Evolutionary conservation across 106 monocot genomes (phyloP), one percentile per base, ranked within the genome.

Genomic region (Iris macrosiphon): DNA sequence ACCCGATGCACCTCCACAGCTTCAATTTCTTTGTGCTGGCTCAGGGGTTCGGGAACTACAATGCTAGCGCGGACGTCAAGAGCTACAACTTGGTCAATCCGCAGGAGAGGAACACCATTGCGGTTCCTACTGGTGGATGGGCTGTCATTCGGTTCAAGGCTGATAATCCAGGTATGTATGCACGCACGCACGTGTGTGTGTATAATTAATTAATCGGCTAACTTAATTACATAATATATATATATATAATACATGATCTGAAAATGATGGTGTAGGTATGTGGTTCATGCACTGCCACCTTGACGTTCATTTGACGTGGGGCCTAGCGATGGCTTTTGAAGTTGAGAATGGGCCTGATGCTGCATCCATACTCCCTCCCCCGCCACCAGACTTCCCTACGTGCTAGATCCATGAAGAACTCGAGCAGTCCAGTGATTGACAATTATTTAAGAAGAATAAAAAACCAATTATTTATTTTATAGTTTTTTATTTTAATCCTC

Each of bases 231-330:
- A n/a, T n/a, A n/a, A n/a, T n/a, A n/a, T n/a, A n/a, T n/a, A n/a
- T n/a, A n/a, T n/a, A n/a, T n/a, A n/a, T n/a, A n/a, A n/a, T n/a
- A n/a, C n/a, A n/a, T n/a, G n/a, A n/a, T n/a, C n/a, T n/a, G n/a
- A n/a, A 2, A 40, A 17, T 39, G 33, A 47, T 14, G n/a, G 8
- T 46, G 29, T 26, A 75, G 79, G 84, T 56, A 68, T 79, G 2
- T 79, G 85, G 85, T 21, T 79, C 26, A 55, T 79, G 65, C 85
- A 85, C 45, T 85, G 85, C 51, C 85, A 79, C 47, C 43, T 85
- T 6, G 85, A 85, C 40, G 37, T 25, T 3, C 85, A 85, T 56
- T 35, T 79, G n/a, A 51, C 75, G 9, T 28, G 38, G 14, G 85
- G 85, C 3, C 14, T 85, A 28, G 71, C 57, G 6, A 80, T 38